Evolutionary conservation across 805 yeast species (phyloP), one percentile per base, ranked within the genome.

Genomic region (Ogataea degrootiae): DNA sequence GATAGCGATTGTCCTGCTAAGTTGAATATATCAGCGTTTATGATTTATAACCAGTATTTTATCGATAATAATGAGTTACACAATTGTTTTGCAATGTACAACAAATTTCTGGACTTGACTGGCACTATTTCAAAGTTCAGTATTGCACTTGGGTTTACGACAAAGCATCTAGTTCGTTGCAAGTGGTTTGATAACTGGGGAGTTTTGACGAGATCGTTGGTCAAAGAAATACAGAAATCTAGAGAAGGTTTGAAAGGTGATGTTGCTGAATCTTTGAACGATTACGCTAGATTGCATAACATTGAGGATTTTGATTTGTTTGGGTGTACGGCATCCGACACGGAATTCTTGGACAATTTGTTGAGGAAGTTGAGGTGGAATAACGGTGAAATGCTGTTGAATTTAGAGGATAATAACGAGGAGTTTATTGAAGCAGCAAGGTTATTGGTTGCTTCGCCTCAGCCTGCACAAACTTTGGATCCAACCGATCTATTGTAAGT

Each of bases 131-230:
- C 37, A 6, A 29, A 21, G 9, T 37, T 31, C 19, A 41, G 36
- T 34, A 21, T 34, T 12, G 26, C 43, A 12, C 22, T 22, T 11
- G 37, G 43, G 6, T 19, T 41, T 26, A 15, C 31, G 5, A 50
- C 54, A 23, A 42, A 43, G 3, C 51, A 61, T 37, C 44, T 62
- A 11, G 37, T 46, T 5, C 37, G 48, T 3, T 56, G 60, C 34
- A 34, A 47, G n/a, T 60, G 46, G 39, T 63, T 63, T 45, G 58
- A 58, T 2, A 51, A 57, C 12, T 63, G 68, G 67, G 45, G 16
- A 6, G 8, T 6, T 2, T 14, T 41, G 29, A 33, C 41, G 4
- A 22, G 41, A 15, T 19, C 41, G 9, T 9, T 39, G 16, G 41
- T 39, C 9, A 22, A 39, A 19, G 41, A 39, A 17, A 39, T 39